phyloP scores from a whole-genome alignment of 257 asterid genomes.

The Sherardia arvensis region DNA sequence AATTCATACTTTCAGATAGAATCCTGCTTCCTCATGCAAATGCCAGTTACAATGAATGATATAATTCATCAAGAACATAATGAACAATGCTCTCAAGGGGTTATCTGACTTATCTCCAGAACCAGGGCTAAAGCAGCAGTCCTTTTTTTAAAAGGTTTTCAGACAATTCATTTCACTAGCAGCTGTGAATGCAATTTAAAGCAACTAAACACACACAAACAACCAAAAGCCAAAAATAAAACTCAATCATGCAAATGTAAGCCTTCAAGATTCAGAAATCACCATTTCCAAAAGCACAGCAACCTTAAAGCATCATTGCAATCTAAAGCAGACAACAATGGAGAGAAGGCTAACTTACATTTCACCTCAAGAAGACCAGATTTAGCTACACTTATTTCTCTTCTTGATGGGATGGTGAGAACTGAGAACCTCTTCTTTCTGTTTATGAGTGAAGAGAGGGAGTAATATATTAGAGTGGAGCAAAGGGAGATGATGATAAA shows the following conservation, averaged over 20 bases:
- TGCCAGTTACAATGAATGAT: background rate
- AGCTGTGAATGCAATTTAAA: background rate
- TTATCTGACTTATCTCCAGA: too few relatives aligned
- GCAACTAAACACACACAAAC: background rate
- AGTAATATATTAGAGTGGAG: background rate
- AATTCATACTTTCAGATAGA: background rate
- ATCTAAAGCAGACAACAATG: background rate
- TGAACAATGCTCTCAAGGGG: background rate
- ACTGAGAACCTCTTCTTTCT: background rate
- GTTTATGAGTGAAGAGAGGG: background rate
- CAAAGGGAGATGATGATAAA: background rate
- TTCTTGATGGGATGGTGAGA: background rate
- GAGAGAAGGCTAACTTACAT: conserved; percentile 3
- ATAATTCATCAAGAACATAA: background rate
- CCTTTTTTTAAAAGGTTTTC: background rate
- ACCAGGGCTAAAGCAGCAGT: background rate
- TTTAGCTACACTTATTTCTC: background rate
- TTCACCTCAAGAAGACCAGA: conserved; percentile 1
- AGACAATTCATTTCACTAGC: background rate
- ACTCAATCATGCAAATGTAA: background rate
- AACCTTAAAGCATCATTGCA: background rate
- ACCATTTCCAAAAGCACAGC: background rate
- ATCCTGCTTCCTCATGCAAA: background rate
- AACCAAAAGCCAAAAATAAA: too few relatives aligned
- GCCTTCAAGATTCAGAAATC: background rate